phyloP scores from a whole-genome alignment of 352 stramenopile genomes.

The Phytophthora cactorum region DNA sequence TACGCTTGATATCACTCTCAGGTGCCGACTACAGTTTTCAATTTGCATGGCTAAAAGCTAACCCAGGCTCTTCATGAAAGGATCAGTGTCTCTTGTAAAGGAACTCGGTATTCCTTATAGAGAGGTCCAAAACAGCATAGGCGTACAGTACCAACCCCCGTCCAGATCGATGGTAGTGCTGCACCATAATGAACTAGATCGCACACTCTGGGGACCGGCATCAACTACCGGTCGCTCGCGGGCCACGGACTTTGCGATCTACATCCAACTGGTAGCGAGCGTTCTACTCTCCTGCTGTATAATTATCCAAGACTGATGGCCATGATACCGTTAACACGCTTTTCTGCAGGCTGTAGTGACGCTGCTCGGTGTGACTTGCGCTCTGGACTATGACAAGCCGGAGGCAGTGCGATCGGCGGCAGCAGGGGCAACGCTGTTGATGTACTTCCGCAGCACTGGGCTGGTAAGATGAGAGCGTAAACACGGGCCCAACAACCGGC shows the following conservation, averaged over 20 bases:
- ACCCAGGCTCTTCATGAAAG: background rate
- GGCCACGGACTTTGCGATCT: slow-evolving; percentile 48
- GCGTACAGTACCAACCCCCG: background rate
- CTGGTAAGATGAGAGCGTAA: slow-evolving; percentile 36
- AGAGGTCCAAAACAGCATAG: background rate
- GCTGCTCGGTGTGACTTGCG: slow-evolving; percentile 37
- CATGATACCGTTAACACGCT: slow-evolving; percentile 12
- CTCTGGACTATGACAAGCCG: slow-evolving; percentile 64
- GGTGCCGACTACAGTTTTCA: slow-evolving; percentile 22
- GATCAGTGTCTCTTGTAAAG: slow-evolving; percentile 18
- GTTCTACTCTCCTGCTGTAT: background rate
- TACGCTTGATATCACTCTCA: background rate
- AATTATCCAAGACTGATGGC: background rate
- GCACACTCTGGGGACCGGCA: slow-evolving; percentile 62
- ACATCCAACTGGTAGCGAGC: slow-evolving; percentile 51
- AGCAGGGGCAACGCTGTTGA: slow-evolving; percentile 31
- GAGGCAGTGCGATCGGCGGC: slow-evolving; percentile 50
- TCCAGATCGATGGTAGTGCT: slow-evolving; percentile 61
- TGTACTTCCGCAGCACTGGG: slow-evolving; percentile 72
- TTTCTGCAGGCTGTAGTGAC: slow-evolving; percentile 40
- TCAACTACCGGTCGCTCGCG: slow-evolving; percentile 50
- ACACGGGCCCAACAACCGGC: background rate
- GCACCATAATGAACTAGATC: slow-evolving; percentile 65
- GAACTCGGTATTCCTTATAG: slow-evolving; percentile 1
- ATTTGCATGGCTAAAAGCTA: slow-evolving; percentile 12